Evolutionary conservation across 1,284 basidiomycete genomes (phyloP), one percentile per base, ranked within the genome.

Genomic region (Phaffia rhodozyma): DNA sequence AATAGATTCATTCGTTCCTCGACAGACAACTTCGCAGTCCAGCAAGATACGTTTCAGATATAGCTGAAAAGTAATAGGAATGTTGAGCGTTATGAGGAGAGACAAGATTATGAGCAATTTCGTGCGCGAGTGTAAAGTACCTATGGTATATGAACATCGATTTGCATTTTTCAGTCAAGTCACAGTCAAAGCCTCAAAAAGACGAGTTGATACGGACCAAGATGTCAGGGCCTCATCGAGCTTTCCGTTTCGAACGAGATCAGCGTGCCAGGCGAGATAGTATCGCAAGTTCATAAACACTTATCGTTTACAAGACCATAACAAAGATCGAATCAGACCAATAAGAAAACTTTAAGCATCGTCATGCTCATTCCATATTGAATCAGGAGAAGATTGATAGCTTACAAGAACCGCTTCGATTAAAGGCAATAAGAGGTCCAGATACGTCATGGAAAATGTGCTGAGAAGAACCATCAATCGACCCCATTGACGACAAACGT

Each of bases 1-100:
- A 16, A 43, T 43, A 43, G 13, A 2, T 16, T 43, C 13, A 43
- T 7, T 43, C 38, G 16, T 43, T 43, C 16, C 16, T 43, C 16
- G 38, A 43, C 13, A 43, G 38, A 43, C 38, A 43, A 16, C 2
- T 11, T 43, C 38, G 38, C 13, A 43, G 38, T 43, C 38, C 16
- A 4, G 50, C 18, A 23, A 81, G 73, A 67, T 79, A 79, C 68
- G 79, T 81, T 74, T 96, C 90, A 66, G 88, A 87, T 25, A 97
- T 88, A 6, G 87, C 85, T 38, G 89, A 90, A 71, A 96, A 93
- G 75, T 91, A 96, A 74, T 94, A 97, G 70, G 92, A 89, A 71
- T 94, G 91, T 72, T 78, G 71, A 0, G 76, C 70, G 67, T 80
- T 79, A 67, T 80, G 51, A 20, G 50, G 50, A 5, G 13, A 13